Evolutionary conservation across 2,329 filamentous ascomycete genomes (phyloP).

Genomic region (Aspergillus pseudoglaucus): DNA sequence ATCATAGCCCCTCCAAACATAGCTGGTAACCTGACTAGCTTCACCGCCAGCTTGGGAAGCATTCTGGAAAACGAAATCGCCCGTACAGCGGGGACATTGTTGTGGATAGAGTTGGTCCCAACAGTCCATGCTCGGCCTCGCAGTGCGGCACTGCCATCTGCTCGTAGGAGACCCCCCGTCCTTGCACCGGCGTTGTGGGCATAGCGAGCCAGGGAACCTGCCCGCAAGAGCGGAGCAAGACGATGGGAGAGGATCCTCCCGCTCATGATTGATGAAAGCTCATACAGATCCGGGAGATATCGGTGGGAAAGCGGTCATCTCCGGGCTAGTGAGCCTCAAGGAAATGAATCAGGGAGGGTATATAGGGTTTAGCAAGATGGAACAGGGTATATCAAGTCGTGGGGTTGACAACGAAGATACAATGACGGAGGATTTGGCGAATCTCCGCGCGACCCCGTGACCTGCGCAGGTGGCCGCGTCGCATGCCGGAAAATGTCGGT

Average conservation of each 20-base stretch:
- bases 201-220: slow-evolving; percentile 54
- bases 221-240: slow-evolving; percentile 60
- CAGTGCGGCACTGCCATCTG: slow-evolving; percentile 56
- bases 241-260: slow-evolving; percentile 70
- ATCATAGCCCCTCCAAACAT: slow-evolving; percentile 86
- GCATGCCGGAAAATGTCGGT: slow-evolving; percentile 18
- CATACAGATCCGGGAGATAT: slow-evolving; percentile 25
- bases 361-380: not conserved
- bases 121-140: slow-evolving; percentile 67
- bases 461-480: slow-evolving; percentile 26
- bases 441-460: slow-evolving; percentile 20
- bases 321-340: slow-evolving; percentile 12
- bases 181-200: slow-evolving; percentile 56
- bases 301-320: slow-evolving; percentile 13
- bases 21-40: slow-evolving; percentile 79
- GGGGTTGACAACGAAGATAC: no score
- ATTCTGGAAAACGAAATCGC: slow-evolving; percentile 61
- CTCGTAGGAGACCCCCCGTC: slow-evolving; percentile 62
- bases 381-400: no score
- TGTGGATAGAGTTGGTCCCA: slow-evolving; percentile 69
- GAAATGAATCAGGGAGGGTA: slow-evolving; percentile 6
- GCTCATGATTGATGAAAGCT: slow-evolving; percentile 51
- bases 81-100: slow-evolving; percentile 60
- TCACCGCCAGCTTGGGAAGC: slow-evolving; percentile 82
- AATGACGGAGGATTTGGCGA: not conserved